Evolutionary conservation across 495 filamentous ascomycete species (phyloP).

Genomic region (Achaetomiella virescens): DNA sequence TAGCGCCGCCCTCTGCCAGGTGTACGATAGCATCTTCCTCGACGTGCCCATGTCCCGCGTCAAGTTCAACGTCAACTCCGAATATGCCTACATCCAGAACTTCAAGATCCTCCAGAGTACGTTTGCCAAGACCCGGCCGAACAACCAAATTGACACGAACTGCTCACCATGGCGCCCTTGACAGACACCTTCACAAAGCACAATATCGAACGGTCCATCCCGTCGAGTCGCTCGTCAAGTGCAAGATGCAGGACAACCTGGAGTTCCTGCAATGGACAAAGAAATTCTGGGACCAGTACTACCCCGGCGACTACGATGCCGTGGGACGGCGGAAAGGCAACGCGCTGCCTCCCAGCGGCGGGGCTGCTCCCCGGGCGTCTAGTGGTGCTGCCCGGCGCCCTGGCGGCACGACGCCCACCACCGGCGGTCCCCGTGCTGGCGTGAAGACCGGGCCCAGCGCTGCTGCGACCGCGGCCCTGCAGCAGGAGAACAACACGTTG

Average conservation of each 20-base stretch:
- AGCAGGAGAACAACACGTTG: slow-evolving; percentile 73
- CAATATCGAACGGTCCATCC: slow-evolving; percentile 76
- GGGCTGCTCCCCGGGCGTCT: slow-evolving; percentile 36
- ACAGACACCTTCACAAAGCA: slow-evolving; percentile 79
- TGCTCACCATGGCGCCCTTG: slow-evolving; percentile 17
- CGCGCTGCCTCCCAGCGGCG: slow-evolving; percentile 45
- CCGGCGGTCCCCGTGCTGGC: slow-evolving; percentile 42
- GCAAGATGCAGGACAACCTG: slow-evolving; percentile 99
- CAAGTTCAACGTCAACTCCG: slow-evolving; percentile 95
- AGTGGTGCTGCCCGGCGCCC: slow-evolving; percentile 42
- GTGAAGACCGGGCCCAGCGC: slow-evolving; percentile 49
- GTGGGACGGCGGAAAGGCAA: slow-evolving; percentile 74
- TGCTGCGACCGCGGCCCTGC: slow-evolving; percentile 57
- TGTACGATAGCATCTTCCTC: slow-evolving; percentile 95
- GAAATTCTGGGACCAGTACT: slow-evolving; percentile 96
- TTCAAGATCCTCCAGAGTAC: slow-evolving; percentile 94
- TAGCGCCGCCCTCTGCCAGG: slow-evolving; percentile 92
- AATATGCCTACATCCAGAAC: slow-evolving; percentile 97
- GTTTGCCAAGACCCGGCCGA: slow-evolving; percentile 26
- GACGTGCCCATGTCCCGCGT: slow-evolving; percentile 95
- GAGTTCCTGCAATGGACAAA: slow-evolving; percentile 98
- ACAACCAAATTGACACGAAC: not conserved
- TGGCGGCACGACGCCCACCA: slow-evolving; percentile 71
- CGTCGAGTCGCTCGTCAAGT: slow-evolving; percentile 84
- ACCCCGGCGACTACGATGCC: slow-evolving; percentile 92